Base-by-base conservation (phyloP, 2,329 filamentous ascomycete species). In the Apiospora hydei region DNA sequence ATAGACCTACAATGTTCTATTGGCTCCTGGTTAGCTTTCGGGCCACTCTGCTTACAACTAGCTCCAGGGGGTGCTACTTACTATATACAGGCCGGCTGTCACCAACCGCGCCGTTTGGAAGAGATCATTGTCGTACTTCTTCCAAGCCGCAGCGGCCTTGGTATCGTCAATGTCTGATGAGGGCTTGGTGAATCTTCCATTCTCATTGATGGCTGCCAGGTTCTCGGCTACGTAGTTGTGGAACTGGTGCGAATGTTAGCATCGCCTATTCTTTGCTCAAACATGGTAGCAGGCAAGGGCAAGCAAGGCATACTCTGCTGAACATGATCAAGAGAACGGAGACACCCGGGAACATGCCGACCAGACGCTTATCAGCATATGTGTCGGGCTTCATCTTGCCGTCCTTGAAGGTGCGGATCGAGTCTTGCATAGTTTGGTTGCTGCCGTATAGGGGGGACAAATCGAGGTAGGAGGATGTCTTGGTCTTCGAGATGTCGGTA, bases 141-240 rank as follows among this genome's bases (percentile, higher is more conserved):
- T 88, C 90, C 90, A 92, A 0, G 86, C 87, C 0, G 82, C 83
- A 0, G 81, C 82, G 0, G 82, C 81, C 38, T 85, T 84, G 0
- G 47, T 26, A 1, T 85, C 85, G 0, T 83, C 77, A 0, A 89
- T 83, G 0, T 82, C 24, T 74, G 0, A 84, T 81, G 0, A 84
- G 78, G 0, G 94, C 93, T 73, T 90, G 68, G n/a, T 91, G 82
- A 98, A 98, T 26, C 93, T 89, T 18, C 90, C 91, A 66, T 90
- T 89, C 77, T 98, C 95, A 77, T 98, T 98, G 82, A 98, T 96
- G 21, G 88, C 84, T 0, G 93, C 93, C 24, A 98, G 85, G 73
- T 96, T 92, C 70, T 91, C 88, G 1, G 93, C 95, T 0, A 95
- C 90, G 75, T 96, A 88, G 82, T 98, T 98, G 83, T 98, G 96